A percentile compares a stretch with the other conserved stretches of the same genome.
Conservation (phyloP, 1,284 basidiomycete species). For the Naganishia sp. region DNA sequence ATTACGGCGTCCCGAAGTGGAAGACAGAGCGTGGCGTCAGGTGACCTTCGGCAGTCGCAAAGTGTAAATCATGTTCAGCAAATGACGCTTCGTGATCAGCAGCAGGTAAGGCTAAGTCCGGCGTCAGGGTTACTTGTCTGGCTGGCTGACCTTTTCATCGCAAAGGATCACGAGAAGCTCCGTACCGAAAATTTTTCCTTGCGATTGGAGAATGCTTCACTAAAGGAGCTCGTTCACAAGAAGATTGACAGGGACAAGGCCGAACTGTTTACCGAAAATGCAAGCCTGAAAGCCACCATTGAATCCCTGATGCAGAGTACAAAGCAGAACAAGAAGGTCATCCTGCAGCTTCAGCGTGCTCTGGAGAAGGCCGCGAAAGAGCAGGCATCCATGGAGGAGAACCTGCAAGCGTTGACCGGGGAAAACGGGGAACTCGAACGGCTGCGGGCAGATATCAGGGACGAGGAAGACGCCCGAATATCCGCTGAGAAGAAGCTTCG, state of each 20-base stretch:
- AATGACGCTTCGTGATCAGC: constrained; percentile 85
- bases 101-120: constrained; percentile 68
- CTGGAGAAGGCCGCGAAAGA: constrained; percentile 54
- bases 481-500: constrained; percentile 13
- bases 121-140: no score
- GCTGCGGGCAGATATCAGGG: constrained; percentile 8
- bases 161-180: constrained; percentile 29
- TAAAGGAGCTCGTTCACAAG: constrained; percentile 55
- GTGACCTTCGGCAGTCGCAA: constrained; percentile 38
- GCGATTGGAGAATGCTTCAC: constrained; percentile 8
- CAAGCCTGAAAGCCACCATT: constrained; percentile 88
- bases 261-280: constrained; percentile 94
- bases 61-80: constrained; percentile 25
- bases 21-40: constrained; percentile 49
- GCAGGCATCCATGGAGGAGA: constrained; percentile 22
- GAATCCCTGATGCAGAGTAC: constrained; percentile 87
- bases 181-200: constrained; percentile 28
- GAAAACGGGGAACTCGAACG: constrained; percentile 23
- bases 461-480: constrained; percentile 23
- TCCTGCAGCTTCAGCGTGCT: constrained; percentile 78
- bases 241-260: constrained; percentile 91
- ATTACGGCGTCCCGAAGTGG: constrained; percentile 38
- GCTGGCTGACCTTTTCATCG: no score
- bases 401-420: constrained; percentile 11
- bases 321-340: constrained; percentile 86